Base-by-base conservation (phyloP, 1,284 basidiomycete genomes). In the Takashimella tepidaria region DNA sequence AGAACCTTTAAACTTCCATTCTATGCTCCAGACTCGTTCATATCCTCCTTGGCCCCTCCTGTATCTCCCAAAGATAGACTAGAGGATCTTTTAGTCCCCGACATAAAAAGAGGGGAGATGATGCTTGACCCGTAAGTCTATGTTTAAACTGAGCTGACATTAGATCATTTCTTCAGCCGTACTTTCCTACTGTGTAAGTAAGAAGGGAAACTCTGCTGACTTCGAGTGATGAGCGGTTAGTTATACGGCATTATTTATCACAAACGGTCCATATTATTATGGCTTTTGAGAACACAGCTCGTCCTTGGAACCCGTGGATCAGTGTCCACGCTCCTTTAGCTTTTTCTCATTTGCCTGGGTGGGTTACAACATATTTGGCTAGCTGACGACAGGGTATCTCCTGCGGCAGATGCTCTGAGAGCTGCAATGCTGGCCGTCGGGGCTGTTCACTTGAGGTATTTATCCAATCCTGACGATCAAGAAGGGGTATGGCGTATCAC, bases 281-380 rank as follows among this genome's bases (percentile, higher is more conserved):
- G 22, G 72, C 72, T 1, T 68, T 70, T 44, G 69, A 74, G 37
- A 63, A 60, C 3, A 51, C 57, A 2, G 54, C 57, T 41, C 62
- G 58, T 25, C 67, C 68, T 1, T 72, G 69, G 68, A 74, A 74
- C 52, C 72, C 72, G 1, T 74, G 72, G 72, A 53, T 74, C 5
- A 58, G 56, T 2, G 58, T 71, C 3, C 69, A 72, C 45, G 70
- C 70, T 6, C 65, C 70, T 13, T 54, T 70, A 20, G 72, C 72
- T 0, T 74, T 74, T 50, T 63, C 59, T 2, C 63, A 67, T 49
- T 54, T 66, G 0, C 70, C 69, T 21, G 68, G 67, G 67, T 70
- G 37, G 48, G 68, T 57, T n/a, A 20, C 23, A 5, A n/a, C 16
- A 12, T 19, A n/a, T 24, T 22, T n/a, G n/a, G n/a, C 16, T 45